Conservation (phyloP, 192 early-diverging fungal genomes). For the Kappamyces sp. region DNA sequence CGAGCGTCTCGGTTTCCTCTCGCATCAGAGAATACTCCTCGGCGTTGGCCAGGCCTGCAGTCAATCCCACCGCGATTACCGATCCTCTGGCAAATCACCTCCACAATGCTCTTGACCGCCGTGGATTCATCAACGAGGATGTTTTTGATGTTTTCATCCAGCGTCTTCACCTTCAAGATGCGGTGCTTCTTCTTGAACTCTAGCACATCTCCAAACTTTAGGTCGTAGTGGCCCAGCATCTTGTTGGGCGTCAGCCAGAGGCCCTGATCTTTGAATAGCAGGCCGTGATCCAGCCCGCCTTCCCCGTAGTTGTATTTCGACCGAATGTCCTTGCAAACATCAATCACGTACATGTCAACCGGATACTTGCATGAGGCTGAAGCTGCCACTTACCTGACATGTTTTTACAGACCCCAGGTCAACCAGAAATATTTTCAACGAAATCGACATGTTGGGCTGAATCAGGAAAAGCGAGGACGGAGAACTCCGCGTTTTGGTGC, state of each 20-base stretch:
- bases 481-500: no score
- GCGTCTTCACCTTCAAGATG: conserved; percentile 40
- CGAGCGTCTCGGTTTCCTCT: conserved; percentile 14
- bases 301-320: conserved; percentile 43
- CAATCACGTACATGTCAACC: conserved; percentile 43
- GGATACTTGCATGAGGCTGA: conserved; percentile 22
- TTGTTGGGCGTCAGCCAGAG: conserved; percentile 49
- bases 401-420: conserved; percentile 12
- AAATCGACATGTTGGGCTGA: no score
- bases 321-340: conserved; percentile 51
- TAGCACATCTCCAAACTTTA: conserved; percentile 46
- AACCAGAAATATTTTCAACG: conserved; percentile 11
- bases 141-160: conserved; percentile 48
- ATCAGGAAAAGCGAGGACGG: no score
- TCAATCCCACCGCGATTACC: conserved; percentile 22
- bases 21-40: conserved; percentile 55
- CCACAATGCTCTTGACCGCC: conserved; percentile 35
- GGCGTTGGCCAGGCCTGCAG: conserved; percentile 40
- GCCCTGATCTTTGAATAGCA: conserved; percentile 44
- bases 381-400: conserved; percentile 7
- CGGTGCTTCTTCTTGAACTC: conserved; percentile 58
- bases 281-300: conserved; percentile 47
- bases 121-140: conserved; percentile 49
- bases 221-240: conserved; percentile 53
- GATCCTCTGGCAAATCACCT: conserved; percentile 47